Percentiles rank a stretch among this genome's conserved stretches.
Evolutionary conservation across 2,329 filamentous ascomycete genomes (phyloP).

Genomic region (Penicillium sclerotigenum): DNA sequence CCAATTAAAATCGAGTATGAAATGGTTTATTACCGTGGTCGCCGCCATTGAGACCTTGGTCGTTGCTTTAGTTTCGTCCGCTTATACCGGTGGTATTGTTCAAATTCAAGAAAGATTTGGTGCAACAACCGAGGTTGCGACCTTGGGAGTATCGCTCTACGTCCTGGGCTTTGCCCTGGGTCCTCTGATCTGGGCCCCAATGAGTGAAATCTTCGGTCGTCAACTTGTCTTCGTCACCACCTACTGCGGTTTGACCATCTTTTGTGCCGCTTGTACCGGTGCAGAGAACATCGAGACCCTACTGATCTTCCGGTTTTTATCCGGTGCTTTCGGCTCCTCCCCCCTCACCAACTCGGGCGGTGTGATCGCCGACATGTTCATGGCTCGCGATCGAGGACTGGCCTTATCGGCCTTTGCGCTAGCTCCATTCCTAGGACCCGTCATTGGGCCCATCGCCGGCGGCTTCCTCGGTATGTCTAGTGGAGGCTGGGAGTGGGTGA

Average conservation of each 20-base stretch:
- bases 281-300: constrained; percentile 58
- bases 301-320: constrained; percentile 66
- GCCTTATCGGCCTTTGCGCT: constrained; percentile 64
- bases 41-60: constrained; percentile 42
- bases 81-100: constrained; percentile 41
- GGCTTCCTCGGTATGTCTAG: constrained; percentile 63
- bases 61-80: constrained; percentile 44
- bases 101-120: constrained; percentile 38
- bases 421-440: constrained; percentile 65
- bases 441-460: constrained; percentile 62
- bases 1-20: constrained; percentile 32
- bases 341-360: constrained; percentile 62
- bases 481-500: constrained; percentile 66
- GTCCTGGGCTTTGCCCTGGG: constrained; percentile 47
- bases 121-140: constrained; percentile 37
- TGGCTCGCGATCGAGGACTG: constrained; percentile 51
- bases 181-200: constrained; percentile 45
- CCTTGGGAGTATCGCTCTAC: constrained; percentile 46
- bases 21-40: constrained; percentile 42
- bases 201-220: constrained; percentile 40
- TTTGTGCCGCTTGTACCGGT: constrained; percentile 60
- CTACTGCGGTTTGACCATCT: constrained; percentile 51
- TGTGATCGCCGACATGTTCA: constrained; percentile 62
- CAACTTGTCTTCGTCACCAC: constrained; percentile 36
- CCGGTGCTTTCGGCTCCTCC: constrained; percentile 60